Evolutionary conservation across 2,329 filamentous ascomycete genomes (phyloP), one percentile per base, ranked within the genome.

Genomic region (Stagonosporopsis rhizophila): DNA sequence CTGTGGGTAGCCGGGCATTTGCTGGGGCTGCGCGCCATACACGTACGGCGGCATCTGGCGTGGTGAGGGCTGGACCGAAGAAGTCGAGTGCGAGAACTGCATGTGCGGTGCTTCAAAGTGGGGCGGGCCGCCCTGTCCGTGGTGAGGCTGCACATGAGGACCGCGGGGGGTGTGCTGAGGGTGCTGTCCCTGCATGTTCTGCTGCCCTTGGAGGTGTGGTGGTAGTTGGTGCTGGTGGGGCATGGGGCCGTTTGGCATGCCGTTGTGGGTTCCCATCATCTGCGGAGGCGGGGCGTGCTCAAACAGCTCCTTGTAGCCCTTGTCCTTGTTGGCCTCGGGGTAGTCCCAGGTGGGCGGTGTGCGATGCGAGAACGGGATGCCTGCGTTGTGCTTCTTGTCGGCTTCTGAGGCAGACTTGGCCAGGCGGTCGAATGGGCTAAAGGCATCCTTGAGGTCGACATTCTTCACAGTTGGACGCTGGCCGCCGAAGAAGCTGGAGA

Each of bases 331-430:
- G 19, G 88, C 87, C 44, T 86, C 79, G 22, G 87, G 78, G 57
- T 87, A 86, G 58, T 89, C 87, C 94, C 95, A 99, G 0, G 89
- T 93, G 0, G 92, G 92, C 11, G 83, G 81, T 1, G 95, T 98
- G 66, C 92, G 89, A 75, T 89, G 97, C 4, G 94, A 88, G 25
- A 89, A 89, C 34, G 89, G 89, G 49, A 97, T 85, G n/a, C 92
- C 92, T 42, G 88, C 89, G 69, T 95, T 96, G 55, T 84, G 83
- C 3, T 78, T 75, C 52, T 80, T 79, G 44, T 82, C 80, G 39
- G 79, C 75, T 15, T 75, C 75, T n/a, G 80, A 75, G 1, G 60
- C 77, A 58, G 85, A 83, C 73, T 91, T 92, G 72, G 87, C 87
- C 72, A 91, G 82, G 52, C 91, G 87, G 49, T 92, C 83, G 62